These are phyloP conservation scores for Flaveria linearis DNA, from an alignment of 129 eudicot species.

Conservation along the genomic window DNA sequence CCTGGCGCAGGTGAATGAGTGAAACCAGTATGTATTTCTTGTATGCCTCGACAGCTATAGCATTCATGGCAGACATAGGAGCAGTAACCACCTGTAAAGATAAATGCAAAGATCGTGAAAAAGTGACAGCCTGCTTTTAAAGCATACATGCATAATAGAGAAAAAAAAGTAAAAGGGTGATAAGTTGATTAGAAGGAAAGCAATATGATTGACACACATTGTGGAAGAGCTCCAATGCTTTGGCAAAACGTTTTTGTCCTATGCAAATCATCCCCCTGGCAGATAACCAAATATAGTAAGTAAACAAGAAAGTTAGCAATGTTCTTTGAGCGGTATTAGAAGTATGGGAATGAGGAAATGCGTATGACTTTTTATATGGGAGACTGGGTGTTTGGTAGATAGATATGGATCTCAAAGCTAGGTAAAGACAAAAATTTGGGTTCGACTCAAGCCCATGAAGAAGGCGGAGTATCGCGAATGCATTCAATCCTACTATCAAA, in stretches of 20 bases:
- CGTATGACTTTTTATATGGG: neutral
- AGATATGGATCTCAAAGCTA: neutral
- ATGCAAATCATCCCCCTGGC: slow-evolving; percentile 91
- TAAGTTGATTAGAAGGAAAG: slow-evolving; percentile 14
- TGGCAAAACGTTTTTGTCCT: slow-evolving; percentile 74
- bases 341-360: neutral
- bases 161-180: neutral
- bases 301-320: slow-evolving; percentile 22
- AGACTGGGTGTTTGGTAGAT: neutral
- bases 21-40: slow-evolving; percentile 91
- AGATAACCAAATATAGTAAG: slow-evolving; percentile 21
- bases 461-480: neutral
- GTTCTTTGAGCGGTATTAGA: neutral
- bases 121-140: neutral
- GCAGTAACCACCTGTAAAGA: slow-evolving; percentile 91
- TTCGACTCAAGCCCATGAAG: neutral
- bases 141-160: neutral
- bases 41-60: slow-evolving; percentile 96
- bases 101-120: neutral
- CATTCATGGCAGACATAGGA: slow-evolving; percentile 79
- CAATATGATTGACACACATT: slow-evolving; percentile 52
- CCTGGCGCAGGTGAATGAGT: slow-evolving; percentile 97
- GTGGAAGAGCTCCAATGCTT: slow-evolving; percentile 94
- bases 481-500: neutral
- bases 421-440: neutral